Conservation (phyloP, 1,284 basidiomycete species). For the Ceratorhiza oryzae-sativae region DNA sequence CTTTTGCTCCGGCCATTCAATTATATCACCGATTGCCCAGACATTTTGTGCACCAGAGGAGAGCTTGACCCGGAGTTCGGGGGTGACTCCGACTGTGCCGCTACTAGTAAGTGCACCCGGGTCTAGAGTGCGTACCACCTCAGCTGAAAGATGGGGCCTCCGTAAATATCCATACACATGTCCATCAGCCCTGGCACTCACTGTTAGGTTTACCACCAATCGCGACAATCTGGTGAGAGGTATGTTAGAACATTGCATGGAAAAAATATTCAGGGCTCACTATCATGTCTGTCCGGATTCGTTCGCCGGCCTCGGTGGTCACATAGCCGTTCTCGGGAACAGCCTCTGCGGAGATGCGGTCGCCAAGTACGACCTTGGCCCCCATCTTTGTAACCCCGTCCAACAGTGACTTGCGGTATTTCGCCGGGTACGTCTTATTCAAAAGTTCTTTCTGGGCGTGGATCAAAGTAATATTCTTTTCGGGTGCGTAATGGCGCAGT, state of each 20-base stretch:
- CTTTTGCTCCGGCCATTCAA: slow-evolving; percentile 43
- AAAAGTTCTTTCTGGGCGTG: slow-evolving; percentile 63
- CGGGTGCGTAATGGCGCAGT: slow-evolving; percentile 61
- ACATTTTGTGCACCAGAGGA: slow-evolving; percentile 40
- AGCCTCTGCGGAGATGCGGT: slow-evolving; percentile 58
- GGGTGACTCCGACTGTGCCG: slow-evolving; percentile 37
- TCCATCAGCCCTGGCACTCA: not conserved
- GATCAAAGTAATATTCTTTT: slow-evolving; percentile 70
- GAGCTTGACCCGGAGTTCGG: slow-evolving; percentile 41
- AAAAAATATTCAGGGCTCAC: slow-evolving; percentile 52
- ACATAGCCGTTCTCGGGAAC: slow-evolving; percentile 46
- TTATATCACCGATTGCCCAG: slow-evolving; percentile 42
- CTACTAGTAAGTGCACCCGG: not conserved
- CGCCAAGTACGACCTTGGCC: slow-evolving; percentile 62
- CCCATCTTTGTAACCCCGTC: slow-evolving; percentile 55
- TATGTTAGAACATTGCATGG: not conserved
- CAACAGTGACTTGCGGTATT: slow-evolving; percentile 59
- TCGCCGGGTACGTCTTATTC: slow-evolving; percentile 63
- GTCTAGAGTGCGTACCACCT: slow-evolving; percentile 23
- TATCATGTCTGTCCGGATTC: slow-evolving; percentile 63
- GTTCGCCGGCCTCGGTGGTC: slow-evolving; percentile 62
- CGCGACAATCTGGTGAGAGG: slow-evolving; percentile 9
- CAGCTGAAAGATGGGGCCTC: not conserved
- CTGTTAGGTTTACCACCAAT: slow-evolving; percentile 23
- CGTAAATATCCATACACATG: not conserved